A percentile compares a stretch with the other conserved stretches of the same genome.
phyloP scores from a whole-genome alignment of 2,329 filamentous ascomycete species.

The Hortaea werneckii region DNA sequence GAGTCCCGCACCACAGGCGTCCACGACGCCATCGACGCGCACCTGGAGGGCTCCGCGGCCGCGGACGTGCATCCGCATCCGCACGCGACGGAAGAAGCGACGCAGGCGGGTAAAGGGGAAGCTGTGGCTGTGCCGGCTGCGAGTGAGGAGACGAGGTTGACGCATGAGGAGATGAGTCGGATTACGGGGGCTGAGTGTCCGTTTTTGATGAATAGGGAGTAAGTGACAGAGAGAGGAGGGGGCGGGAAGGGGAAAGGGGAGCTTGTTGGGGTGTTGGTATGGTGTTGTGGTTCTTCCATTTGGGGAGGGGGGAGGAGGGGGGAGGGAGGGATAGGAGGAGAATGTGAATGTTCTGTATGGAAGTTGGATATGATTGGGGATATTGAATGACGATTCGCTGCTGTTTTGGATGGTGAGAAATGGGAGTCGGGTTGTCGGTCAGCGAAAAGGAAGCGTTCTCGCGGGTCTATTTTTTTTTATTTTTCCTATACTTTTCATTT shows the following conservation, averaged over 20 bases:
- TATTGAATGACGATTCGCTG: no score
- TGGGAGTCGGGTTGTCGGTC: no score
- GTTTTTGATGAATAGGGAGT: conserved; percentile 31
- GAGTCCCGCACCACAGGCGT: conserved; percentile 13
- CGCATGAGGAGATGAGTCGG: conserved; percentile 30
- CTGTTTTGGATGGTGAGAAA: no score
- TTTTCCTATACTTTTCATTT: no score
- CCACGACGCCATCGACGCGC: conserved; percentile 21
- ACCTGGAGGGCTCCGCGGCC: conserved; percentile 18
- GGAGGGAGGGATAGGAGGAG: neutral
- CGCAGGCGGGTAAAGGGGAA: conserved; percentile 25
- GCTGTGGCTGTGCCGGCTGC: conserved; percentile 25
- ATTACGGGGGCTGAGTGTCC: conserved; percentile 24
- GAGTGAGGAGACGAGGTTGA: conserved; percentile 24
- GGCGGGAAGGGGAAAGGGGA: neutral
- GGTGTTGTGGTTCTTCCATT: neutral
- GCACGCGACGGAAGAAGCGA: conserved; percentile 22
- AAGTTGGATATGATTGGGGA: no score
- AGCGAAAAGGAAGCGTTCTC: no score
- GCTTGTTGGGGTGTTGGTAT: no score
- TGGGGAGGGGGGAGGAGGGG: neutral
- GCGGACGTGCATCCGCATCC: conserved; percentile 26
- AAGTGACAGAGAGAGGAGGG: neutral
- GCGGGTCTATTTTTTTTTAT: no score
- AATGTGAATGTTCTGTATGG: neutral